These are phyloP conservation scores for Emericellopsis terricola DNA, from an alignment of 495 filamentous ascomycete genomes.

Conservation along the genomic window DNA sequence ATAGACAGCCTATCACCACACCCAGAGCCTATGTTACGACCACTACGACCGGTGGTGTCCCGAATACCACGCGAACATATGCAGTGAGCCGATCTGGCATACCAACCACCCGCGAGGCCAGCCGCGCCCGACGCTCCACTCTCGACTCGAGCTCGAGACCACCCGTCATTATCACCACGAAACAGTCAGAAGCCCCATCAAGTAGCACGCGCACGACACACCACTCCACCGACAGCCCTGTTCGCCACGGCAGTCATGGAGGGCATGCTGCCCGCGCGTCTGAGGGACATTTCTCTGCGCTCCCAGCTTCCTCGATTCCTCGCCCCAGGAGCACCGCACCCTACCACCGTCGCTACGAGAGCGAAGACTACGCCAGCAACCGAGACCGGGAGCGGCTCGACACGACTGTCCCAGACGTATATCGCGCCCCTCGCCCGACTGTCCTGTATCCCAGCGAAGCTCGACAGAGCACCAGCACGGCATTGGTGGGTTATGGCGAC, in stretches of 20 bases:
- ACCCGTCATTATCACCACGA: slow-evolving; percentile 27
- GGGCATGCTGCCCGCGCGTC: slow-evolving; percentile 28
- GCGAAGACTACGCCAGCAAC: slow-evolving; percentile 24
- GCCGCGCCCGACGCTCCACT: slow-evolving; percentile 19
- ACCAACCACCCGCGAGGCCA: slow-evolving; percentile 19
- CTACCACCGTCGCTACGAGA: slow-evolving; percentile 16
- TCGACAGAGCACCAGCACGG: slow-evolving; percentile 12
- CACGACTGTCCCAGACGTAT: slow-evolving; percentile 15
- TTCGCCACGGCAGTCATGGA: slow-evolving; percentile 23
- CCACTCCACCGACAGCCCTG: slow-evolving; percentile 14
- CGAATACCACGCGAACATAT: slow-evolving; percentile 21
- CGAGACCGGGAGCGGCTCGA: slow-evolving; percentile 4
- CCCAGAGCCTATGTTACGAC: slow-evolving; percentile 12
- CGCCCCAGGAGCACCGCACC: slow-evolving; percentile 15
- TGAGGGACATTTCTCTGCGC: slow-evolving; percentile 29
- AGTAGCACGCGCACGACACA: slow-evolving; percentile 6
- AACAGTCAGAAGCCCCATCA: no score
- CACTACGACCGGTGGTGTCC: slow-evolving; percentile 11
- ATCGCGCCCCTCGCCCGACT: slow-evolving; percentile 16
- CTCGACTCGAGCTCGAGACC: slow-evolving; percentile 21
- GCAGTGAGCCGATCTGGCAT: slow-evolving; percentile 26
- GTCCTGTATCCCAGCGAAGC: slow-evolving; percentile 14
- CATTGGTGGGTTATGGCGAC: slow-evolving; percentile 41
- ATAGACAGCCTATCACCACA: slow-evolving; percentile 14
- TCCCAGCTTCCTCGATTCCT: slow-evolving; percentile 32